Evolutionary conservation across 2,329 filamentous ascomycete genomes (phyloP), one percentile per base, ranked within the genome.

Genomic region (Phialophora macrospora): DNA sequence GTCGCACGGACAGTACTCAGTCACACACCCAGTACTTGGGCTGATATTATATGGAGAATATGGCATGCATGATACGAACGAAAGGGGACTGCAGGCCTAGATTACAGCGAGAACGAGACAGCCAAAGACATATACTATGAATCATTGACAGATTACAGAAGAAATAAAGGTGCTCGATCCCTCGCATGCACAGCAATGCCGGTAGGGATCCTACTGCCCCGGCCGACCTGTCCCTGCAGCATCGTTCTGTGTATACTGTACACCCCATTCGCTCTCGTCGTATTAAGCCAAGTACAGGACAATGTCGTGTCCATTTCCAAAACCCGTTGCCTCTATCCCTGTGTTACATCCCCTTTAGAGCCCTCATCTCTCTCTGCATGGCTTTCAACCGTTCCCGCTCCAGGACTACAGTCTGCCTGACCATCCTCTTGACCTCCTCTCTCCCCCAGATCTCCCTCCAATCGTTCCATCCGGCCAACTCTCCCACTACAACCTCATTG

Each of bases 381-480:
- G 90, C 88, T 71, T 92, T 92, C 69, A 97, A 80, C 71, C 91
- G 85, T 74, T 91, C 90, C 70, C 85, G 86, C 79, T 99, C 95
- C 60, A 86, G 84, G 3, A 97, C 86, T 28, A 98, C 82, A 85
- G 93, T 93, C 34, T 87, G 87, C 73, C 83, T 85, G 20, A 91
- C 94, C 72, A 96, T 86, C 55, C 92, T 88, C 70, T 84, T 87
- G 67, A 97, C 85, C 30, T 92, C 91, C 65, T 85, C 85, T 67
- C 88, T 82, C 1, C 91, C 93, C 79, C 91, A 87, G 73, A 86
- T 87, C 71, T 92, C 91, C 74, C 96, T 88, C 80, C 93, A 87
- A 48, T 96, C 92, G 74, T 97, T 93, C 92, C 95, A 99, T 17
- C 91, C 93, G 0, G 95, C 95, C 63, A 99, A 78, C 79, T 99